These are phyloP conservation scores for Metarhizium rileyi DNA, from an alignment of 2,329 filamentous ascomycete species.

Conservation along the genomic window DNA sequence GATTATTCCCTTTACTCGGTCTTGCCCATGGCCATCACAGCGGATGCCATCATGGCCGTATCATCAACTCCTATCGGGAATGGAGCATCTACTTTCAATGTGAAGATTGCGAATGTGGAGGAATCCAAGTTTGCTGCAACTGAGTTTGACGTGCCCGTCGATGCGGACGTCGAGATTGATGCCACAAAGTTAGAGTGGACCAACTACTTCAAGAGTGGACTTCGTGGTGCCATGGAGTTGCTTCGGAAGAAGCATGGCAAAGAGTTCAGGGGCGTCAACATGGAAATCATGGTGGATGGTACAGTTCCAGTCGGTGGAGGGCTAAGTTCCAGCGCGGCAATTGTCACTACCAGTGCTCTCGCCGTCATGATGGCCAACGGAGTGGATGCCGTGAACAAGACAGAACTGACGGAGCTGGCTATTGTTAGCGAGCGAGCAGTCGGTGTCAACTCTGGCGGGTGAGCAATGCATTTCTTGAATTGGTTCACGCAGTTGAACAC, in stretches of 20 bases:
- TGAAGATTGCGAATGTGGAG: slow-evolving; percentile 75
- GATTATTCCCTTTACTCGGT: slow-evolving; percentile 97
- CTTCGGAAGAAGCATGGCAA: slow-evolving; percentile 57
- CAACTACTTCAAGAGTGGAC: slow-evolving; percentile 95
- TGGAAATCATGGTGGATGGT: slow-evolving; percentile 86
- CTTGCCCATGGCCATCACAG: slow-evolving; percentile 87
- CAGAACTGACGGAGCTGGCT: slow-evolving; percentile 80
- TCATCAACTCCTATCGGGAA: slow-evolving; percentile 40
- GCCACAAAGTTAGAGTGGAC: slow-evolving; percentile 84
- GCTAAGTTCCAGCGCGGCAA: slow-evolving; percentile 85
- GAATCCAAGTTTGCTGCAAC: slow-evolving; percentile 63
- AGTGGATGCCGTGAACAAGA: slow-evolving; percentile 72
- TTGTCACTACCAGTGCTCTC: slow-evolving; percentile 82
- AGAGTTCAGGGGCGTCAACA: slow-evolving; percentile 55
- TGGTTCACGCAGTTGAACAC: neutral
- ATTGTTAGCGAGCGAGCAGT: slow-evolving; percentile 92
- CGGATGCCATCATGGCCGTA: slow-evolving; percentile 83
- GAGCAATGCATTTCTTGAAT: slow-evolving; percentile 22
- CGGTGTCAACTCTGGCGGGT: slow-evolving; percentile 93
- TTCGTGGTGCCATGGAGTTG: slow-evolving; percentile 71
- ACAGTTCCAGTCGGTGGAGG: slow-evolving; percentile 88
- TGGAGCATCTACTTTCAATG: slow-evolving; percentile 45
- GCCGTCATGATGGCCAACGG: slow-evolving; percentile 83
- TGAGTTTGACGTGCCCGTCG: slow-evolving; percentile 61
- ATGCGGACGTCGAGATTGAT: slow-evolving; percentile 67